Conservation (phyloP, 1,284 basidiomycete genomes). For the Ceratobasidium sp. region DNA sequence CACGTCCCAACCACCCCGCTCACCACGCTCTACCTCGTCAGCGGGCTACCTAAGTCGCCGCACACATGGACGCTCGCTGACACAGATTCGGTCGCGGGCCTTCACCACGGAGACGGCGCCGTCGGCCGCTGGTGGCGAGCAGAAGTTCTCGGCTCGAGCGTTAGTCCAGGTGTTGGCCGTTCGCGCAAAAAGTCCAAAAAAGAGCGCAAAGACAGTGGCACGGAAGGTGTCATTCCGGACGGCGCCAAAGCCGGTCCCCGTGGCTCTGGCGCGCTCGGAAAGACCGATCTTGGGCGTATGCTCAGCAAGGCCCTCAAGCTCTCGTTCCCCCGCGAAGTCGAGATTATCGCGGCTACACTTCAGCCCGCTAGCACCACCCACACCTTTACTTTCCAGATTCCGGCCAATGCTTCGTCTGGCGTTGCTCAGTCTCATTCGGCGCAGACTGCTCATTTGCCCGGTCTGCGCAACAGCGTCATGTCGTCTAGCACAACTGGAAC, state of each 20-base stretch:
- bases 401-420: constrained; percentile 46
- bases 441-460: constrained; percentile 58
- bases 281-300: constrained; percentile 87
- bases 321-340: constrained; percentile 91
- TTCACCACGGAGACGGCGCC: constrained; percentile 87
- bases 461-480: constrained; percentile 45
- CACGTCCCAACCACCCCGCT: constrained; percentile 64
- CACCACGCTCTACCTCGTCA: constrained; percentile 84
- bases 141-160: constrained; percentile 89
- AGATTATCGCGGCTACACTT: constrained; percentile 91
- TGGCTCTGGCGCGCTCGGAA: constrained; percentile 60
- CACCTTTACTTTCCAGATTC: constrained; percentile 80
- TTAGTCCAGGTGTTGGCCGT: constrained; percentile 73
- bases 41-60: constrained; percentile 82
- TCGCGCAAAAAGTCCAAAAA: constrained; percentile 46
- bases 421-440: constrained; percentile 59
- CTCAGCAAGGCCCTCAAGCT: constrained; percentile 91
- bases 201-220: constrained; percentile 49
- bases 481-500: constrained; percentile 48
- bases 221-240: constrained; percentile 44
- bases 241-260: constrained; percentile 20
- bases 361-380: constrained; percentile 93
- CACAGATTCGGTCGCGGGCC: constrained; percentile 82
- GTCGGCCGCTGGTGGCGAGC: constrained; percentile 94
- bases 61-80: constrained; percentile 96